phyloP scores from a whole-genome alignment of 345 rosid species.

The Euphorbia peplus region DNA sequence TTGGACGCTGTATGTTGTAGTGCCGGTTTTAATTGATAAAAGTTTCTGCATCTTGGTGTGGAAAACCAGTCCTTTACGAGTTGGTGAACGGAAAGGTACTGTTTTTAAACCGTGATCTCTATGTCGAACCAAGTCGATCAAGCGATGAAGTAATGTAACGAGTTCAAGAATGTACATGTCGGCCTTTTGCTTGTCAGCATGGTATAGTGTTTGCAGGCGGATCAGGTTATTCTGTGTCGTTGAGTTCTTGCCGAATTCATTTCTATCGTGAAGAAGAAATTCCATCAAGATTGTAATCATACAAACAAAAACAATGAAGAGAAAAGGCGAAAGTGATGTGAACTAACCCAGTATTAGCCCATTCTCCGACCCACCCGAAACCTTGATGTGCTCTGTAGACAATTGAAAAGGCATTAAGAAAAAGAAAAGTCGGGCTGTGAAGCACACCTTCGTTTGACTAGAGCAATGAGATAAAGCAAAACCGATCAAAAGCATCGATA shows the following conservation, averaged over 20 bases:
- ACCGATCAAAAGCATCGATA: background rate
- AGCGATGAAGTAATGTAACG: constrained; percentile 71
- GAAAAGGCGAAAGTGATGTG: background rate
- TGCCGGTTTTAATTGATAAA: constrained; percentile 24
- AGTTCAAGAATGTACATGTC: constrained; percentile 69
- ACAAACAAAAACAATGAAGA: background rate
- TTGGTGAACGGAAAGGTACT: constrained; percentile 35
- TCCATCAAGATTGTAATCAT: background rate
- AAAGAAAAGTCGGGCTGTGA: constrained; percentile 2
- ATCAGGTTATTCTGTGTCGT: constrained; percentile 34
- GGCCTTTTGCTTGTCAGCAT: constrained; percentile 61
- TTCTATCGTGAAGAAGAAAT: constrained; percentile 10
- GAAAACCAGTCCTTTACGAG: constrained; percentile 22
- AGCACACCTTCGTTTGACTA: background rate
- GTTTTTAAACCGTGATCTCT: constrained; percentile 41
- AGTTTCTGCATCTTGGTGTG: constrained; percentile 38
- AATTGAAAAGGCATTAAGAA: constrained; percentile 15
- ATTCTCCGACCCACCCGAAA: constrained; percentile 98
- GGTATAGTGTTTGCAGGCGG: constrained; percentile 78
- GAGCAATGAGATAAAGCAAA: background rate
- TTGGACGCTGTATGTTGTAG: constrained; percentile 26
- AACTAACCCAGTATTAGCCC: constrained; percentile 84
- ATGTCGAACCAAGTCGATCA: constrained; percentile 49
- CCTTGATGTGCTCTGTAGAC: constrained; percentile 79
- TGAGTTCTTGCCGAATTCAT: constrained; percentile 20